Base-by-base conservation (phyloP, 2,329 filamentous ascomycete genomes). In the Hypoxylon sp. region DNA sequence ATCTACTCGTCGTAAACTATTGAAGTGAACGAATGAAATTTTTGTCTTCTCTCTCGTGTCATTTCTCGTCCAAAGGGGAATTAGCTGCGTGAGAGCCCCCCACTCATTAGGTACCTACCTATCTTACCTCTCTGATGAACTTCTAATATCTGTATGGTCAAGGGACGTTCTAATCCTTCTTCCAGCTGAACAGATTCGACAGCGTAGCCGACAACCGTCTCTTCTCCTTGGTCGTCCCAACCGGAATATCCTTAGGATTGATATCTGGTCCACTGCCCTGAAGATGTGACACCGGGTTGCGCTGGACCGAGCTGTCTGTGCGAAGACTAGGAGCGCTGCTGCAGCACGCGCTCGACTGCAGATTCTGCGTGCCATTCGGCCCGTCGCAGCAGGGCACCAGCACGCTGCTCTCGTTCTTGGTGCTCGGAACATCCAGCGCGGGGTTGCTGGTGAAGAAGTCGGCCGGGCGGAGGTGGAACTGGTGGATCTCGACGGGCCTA, bases 391-490 rank as follows among this genome's bases (percentile, higher is more conserved):
- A 67, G 1, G 72, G 66, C 0, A 75, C 67, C 7, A 78, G 55
- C 3, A 77, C 74, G 49, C 75, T 78, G 9, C 67, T 63, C 36
- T 72, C 59, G 59, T 77, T 74, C 55, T 61, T 65, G 3, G 35
- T 63, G 2, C 63, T 69, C 4, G 74, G 76, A 23, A 77, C 71
- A 58, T 78, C 76, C 19, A 78, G 66, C 5, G 76, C 74, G 16
- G 75, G 76, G 57, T 78, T 78, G 35, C 68, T 67, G 3, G 68
- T 71, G 62, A 78, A 78, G 65, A 78, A 79, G 57, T 78, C 75
- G 7, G 70, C 67, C 3, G 75, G 76, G 4, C 71, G 71, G 12
- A 76, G 68, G 49, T 77, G 74, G 29, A 78, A 65, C 50, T 77
- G 73, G 46, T 77, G 74, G 19, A 74, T 75, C 59, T 79, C 76